Conservation (phyloP, 73 alveolate species). For the Paramecium pentaurelia region DNA sequence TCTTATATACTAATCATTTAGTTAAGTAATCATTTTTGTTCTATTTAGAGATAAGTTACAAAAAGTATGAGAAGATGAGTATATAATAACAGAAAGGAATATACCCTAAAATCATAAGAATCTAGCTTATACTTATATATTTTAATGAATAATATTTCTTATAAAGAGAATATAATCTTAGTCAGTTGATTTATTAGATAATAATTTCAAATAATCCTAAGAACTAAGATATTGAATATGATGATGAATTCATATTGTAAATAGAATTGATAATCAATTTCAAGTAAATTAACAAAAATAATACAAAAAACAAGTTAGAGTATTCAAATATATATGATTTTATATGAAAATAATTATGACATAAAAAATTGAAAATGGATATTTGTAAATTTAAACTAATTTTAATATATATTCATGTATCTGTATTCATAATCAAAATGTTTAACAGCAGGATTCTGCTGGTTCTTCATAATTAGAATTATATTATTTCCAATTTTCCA, state of each 20-base stretch:
- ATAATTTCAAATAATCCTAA: not conserved
- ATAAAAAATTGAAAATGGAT: not conserved
- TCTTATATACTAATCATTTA: too few relatives aligned
- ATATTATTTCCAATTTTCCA: constrained; percentile 8
- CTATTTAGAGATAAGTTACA: too few relatives aligned
- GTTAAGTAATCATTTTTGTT: too few relatives aligned
- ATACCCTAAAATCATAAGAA: too few relatives aligned
- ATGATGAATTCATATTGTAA: not conserved
- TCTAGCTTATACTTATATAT: not conserved
- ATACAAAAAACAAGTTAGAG: not conserved
- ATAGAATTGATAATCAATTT: not conserved
- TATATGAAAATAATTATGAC: not conserved
- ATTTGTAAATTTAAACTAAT: not conserved
- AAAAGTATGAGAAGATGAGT: too few relatives aligned
- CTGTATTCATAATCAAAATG: constrained; percentile 1
- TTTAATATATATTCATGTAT: not conserved
- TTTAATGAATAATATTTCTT: not conserved
- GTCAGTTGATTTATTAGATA: not conserved
- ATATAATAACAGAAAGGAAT: too few relatives aligned
- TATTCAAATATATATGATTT: not conserved
- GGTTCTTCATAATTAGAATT: constrained; percentile 17
- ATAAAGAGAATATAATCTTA: not conserved
- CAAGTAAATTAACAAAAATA: not conserved
- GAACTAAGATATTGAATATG: not conserved
- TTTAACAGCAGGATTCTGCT: not conserved